phyloP scores from a whole-genome alignment of 1,284 basidiomycete species.

The Cutaneotrichosporon spelunceum region DNA sequence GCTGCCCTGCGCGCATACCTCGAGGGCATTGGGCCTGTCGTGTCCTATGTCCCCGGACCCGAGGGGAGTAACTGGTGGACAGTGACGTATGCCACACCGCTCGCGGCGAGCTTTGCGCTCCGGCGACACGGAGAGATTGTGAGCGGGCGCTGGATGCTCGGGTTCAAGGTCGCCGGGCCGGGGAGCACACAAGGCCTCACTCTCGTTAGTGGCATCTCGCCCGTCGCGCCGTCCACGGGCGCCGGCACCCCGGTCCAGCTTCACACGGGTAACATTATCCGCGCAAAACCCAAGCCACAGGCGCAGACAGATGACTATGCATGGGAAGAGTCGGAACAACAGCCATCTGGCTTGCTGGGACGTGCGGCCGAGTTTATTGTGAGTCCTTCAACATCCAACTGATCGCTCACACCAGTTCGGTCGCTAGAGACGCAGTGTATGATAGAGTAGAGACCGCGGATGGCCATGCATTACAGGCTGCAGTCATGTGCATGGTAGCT shows the following conservation, averaged over 20 bases:
- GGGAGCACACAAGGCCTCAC: conserved; percentile 30
- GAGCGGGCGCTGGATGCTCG: conserved; percentile 42
- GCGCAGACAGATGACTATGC: conserved; percentile 31
- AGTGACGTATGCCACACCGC: conserved; percentile 34
- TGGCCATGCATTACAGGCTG: conserved; percentile 19
- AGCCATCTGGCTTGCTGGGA: conserved; percentile 29
- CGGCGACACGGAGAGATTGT: conserved; percentile 46
- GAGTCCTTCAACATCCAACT: background rate
- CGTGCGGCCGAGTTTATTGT: conserved; percentile 27
- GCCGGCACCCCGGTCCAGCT: conserved; percentile 32
- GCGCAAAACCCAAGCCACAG: conserved; percentile 22
- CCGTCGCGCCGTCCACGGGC: conserved; percentile 3
- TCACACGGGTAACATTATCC: conserved; percentile 29
- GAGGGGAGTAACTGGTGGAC: conserved; percentile 44
- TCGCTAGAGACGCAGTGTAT: conserved; percentile 21
- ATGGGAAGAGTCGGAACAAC: conserved; percentile 39
- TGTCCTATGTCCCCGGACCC: conserved; percentile 38
- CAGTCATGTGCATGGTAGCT: conserved; percentile 11
- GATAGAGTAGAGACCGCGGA: conserved; percentile 13
- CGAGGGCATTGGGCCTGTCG: conserved; percentile 34
- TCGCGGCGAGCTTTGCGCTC: conserved; percentile 37
- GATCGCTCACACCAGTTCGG: conserved; percentile 23
- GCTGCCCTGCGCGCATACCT: conserved; percentile 36
- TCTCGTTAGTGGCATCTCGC: conserved; percentile 21
- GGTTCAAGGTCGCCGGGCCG: conserved; percentile 38